Base-by-base conservation (phyloP, 2,329 filamentous ascomycete genomes). In the Tolypocladium tundrense region DNA sequence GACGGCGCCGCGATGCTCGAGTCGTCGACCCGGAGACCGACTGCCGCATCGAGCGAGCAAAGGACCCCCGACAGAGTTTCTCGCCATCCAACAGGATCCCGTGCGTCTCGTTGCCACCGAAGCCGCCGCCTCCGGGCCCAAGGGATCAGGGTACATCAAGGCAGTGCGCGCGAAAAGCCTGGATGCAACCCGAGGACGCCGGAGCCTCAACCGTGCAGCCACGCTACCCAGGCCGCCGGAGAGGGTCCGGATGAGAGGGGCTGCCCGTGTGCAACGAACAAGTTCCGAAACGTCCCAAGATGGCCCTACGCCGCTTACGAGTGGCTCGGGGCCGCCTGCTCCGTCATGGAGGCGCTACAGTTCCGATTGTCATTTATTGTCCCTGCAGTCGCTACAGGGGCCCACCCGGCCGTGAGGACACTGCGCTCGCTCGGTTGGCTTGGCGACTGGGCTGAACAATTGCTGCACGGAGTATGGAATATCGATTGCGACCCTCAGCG, bases 121-220 rank as follows among this genome's bases (percentile, higher is more conserved):
- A 48, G 43, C 43, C 43, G 42, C 21, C 42, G 14, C 42, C 42
- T 45, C 42, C 42, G 42, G n/a, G 21, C 10, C 21, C 42, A 24
- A n/a, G 21, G 11, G 21, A 43, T 24, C 42, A 14, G 24, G 11
- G 27, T 40, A 1, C 14, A 33, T 33, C 45, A 33, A 2, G 24
- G 43, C 31, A 9, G 24, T 16, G 14, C 24, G 43, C 5, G 7
- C 24, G 24, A 19, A 14, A 33, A 24, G 45, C 45, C 8, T 50
- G 45, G 16, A 50, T 53, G 51, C 37, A 53, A 53, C 51, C 51
- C 33, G 27, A 50, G 6, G 24, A 19, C 45, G 27, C 52, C 53
- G 53, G 53, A 55, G 53, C 53, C 53, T 40, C 53, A 55, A 14
- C 53, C 53, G 19, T 55, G 53, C 40, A 55, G 40, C 53, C 53